Percentiles rank a stretch among this genome's conserved stretches.
Conservation (phyloP, 495 filamentous ascomycete genomes). For the Penicillium atrosanguineum region DNA sequence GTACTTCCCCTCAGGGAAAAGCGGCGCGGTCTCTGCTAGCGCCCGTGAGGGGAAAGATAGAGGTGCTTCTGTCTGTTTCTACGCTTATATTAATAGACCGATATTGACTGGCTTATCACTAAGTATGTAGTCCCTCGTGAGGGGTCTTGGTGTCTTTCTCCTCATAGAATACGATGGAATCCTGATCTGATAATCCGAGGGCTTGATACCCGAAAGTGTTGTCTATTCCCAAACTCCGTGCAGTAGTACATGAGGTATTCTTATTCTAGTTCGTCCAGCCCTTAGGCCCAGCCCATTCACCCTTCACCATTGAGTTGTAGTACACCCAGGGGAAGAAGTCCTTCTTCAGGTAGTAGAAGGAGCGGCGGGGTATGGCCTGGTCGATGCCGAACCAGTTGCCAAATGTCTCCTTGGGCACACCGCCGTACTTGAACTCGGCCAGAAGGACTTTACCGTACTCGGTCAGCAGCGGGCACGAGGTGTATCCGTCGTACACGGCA, state of each 20-base stretch:
- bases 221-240: neutral
- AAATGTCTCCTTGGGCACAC: constrained; percentile 69
- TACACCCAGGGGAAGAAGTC: constrained; percentile 72
- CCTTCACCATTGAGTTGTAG: constrained; percentile 56
- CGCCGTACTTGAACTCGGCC: constrained; percentile 73
- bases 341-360: constrained; percentile 68
- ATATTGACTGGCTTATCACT: constrained; percentile 1
- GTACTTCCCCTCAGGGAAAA: constrained; percentile 1
- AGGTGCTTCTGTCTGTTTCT: constrained; percentile 5
- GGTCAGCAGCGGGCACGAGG: constrained; percentile 65
- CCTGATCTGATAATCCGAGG: neutral
- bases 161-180: neutral
- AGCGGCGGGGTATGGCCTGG: constrained; percentile 51
- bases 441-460: constrained; percentile 66
- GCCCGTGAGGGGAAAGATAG: constrained; percentile 4
- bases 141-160: neutral
- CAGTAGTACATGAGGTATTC: neutral
- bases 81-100: constrained; percentile 13
- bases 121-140: no score
- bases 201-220: neutral
- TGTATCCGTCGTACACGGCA: constrained; percentile 62
- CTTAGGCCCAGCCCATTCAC: constrained; percentile 61
- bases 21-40: neutral
- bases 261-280: constrained; percentile 38
- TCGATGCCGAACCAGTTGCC: constrained; percentile 53